phyloP scores from a whole-genome alignment of 495 filamentous ascomycete genomes.

The Lophium mytilinum region DNA sequence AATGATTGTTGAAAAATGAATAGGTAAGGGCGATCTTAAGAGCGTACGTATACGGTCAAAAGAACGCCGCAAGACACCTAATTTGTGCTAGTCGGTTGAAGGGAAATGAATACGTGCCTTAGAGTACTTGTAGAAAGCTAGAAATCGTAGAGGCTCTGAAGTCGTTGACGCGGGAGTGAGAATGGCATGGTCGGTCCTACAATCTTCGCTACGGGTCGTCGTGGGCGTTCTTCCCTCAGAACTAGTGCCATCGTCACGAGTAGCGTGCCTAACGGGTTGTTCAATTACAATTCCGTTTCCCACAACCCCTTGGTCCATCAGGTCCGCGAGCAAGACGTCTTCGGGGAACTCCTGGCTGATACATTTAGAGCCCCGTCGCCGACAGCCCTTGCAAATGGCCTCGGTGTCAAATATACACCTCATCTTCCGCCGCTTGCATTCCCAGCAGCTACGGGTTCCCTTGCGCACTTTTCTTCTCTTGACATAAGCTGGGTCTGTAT shows the following conservation, averaged over 20 bases:
- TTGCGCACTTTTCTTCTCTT: conserved; percentile 3
- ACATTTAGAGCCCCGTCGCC: conserved; percentile 5
- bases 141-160: background rate
- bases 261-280: no score
- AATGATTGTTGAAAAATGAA: no score
- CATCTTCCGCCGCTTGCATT: conserved; percentile 22
- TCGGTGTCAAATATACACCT: conserved; percentile 7
- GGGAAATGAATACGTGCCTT: background rate
- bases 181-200: conserved; percentile 3
- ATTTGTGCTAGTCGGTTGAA: background rate
- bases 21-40: no score
- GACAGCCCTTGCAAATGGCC: conserved; percentile 4
- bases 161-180: conserved; percentile 3
- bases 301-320: background rate
- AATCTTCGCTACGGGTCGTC: background rate
- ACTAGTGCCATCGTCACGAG: background rate
- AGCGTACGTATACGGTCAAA: no score
- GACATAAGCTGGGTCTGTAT: background rate
- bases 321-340: conserved; percentile 1
- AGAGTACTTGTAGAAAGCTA: conserved; percentile 2
- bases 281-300: background rate
- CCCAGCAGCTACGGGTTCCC: conserved; percentile 21
- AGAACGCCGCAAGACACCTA: no score
- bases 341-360: conserved; percentile 14
- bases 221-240: background rate